A percentile compares a stretch with the other conserved stretches of the same genome.
phyloP scores from a whole-genome alignment of 2,329 filamentous ascomycete species.

The Epichloe brachyelytri region DNA sequence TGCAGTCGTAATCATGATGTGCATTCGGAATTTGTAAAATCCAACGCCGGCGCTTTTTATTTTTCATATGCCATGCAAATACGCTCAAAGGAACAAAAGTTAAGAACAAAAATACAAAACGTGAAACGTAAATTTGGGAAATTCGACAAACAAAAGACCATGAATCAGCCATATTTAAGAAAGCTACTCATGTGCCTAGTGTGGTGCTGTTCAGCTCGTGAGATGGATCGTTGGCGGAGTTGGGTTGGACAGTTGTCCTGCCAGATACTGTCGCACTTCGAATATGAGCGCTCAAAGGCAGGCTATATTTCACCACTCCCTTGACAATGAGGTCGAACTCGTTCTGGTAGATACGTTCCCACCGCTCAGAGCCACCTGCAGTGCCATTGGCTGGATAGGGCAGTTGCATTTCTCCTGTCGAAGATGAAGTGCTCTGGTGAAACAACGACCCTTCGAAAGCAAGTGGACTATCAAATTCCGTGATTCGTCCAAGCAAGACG shows the following conservation, averaged over 20 bases:
- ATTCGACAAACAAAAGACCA: not conserved
- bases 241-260: constrained; percentile 46
- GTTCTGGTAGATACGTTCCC: constrained; percentile 82
- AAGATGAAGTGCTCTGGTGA: constrained; percentile 56
- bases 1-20: constrained; percentile 16
- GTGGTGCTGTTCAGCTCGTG: constrained; percentile 63
- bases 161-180: not conserved
- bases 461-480: constrained; percentile 74
- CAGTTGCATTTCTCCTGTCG: constrained; percentile 73
- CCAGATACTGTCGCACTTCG: constrained; percentile 48
- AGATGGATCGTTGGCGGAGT: constrained; percentile 48
- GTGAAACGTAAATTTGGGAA: not conserved
- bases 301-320: constrained; percentile 73
- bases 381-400: constrained; percentile 78
- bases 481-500: constrained; percentile 83
- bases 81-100: constrained; percentile 21
- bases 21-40: constrained; percentile 15
- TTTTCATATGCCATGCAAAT: constrained; percentile 22
- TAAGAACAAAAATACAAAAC: constrained; percentile 9
- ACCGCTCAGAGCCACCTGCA: constrained; percentile 69
- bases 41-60: constrained; percentile 20
- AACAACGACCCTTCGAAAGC: constrained; percentile 86
- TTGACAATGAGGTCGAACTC: constrained; percentile 89
- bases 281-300: constrained; percentile 47
- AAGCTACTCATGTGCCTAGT: constrained; percentile 4